These are phyloP conservation scores for Epichloe sibirici DNA, from an alignment of 2,329 filamentous ascomycete genomes.

Conservation along the genomic window DNA sequence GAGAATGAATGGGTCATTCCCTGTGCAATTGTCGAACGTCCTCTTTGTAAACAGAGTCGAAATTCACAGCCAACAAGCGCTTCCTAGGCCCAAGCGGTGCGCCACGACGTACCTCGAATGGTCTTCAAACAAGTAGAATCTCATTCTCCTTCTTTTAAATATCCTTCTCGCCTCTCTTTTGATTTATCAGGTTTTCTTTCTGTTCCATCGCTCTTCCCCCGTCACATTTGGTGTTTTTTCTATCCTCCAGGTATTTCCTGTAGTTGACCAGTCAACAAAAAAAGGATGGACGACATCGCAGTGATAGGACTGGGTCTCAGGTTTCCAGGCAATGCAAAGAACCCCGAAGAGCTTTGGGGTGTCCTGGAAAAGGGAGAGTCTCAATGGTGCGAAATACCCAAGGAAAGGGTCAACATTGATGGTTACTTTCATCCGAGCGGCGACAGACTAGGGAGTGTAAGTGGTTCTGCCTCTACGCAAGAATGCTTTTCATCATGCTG, in stretches of 20 bases:
- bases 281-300: slow-evolving; percentile 30
- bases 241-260: background rate
- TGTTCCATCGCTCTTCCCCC: background rate
- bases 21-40: background rate
- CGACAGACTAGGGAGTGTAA: slow-evolving; percentile 35
- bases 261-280: background rate
- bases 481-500: background rate
- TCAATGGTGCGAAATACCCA: slow-evolving; percentile 37
- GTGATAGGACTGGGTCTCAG: slow-evolving; percentile 39
- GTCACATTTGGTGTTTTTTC: background rate
- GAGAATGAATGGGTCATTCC: slow-evolving; percentile 1
- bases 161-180: background rate
- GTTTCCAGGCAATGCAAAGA: slow-evolving; percentile 37
- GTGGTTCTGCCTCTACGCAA: slow-evolving; percentile 8
- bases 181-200: background rate
- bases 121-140: background rate
- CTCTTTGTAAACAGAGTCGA: background rate
- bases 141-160: background rate
- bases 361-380: slow-evolving; percentile 30
- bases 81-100: background rate
- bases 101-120: background rate
- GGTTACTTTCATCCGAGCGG: slow-evolving; percentile 43
- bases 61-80: background rate
- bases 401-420: slow-evolving; percentile 35
- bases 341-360: slow-evolving; percentile 35